These are phyloP conservation scores for Ophiostoma pallidulum DNA, from an alignment of 2,329 filamentous ascomycete genomes.

Conservation along the genomic window DNA sequence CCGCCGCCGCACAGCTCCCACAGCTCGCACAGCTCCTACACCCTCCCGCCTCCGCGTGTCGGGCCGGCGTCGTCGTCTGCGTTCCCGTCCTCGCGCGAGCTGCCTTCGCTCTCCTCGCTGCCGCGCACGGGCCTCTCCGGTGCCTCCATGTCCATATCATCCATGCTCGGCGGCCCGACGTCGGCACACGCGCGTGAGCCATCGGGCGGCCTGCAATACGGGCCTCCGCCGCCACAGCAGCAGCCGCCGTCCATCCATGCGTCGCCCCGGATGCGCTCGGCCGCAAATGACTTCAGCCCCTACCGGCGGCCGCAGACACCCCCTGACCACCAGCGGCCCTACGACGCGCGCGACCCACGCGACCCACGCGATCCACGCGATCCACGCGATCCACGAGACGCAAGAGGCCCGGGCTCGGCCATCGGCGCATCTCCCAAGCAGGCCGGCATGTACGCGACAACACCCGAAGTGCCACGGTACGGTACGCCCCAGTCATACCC, in stretches of 20 bases:
- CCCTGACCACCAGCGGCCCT: slow-evolving; percentile 52
- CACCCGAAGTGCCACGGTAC: slow-evolving; percentile 50
- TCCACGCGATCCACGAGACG: too few relatives aligned
- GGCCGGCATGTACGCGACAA: slow-evolving; percentile 33
- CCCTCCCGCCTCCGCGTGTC: slow-evolving; percentile 37
- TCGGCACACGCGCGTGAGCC: slow-evolving; percentile 28
- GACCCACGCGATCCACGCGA: too few relatives aligned
- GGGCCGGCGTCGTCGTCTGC: slow-evolving; percentile 31
- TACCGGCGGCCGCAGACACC: slow-evolving; percentile 61
- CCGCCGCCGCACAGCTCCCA: slow-evolving; percentile 31
- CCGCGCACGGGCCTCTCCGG: slow-evolving; percentile 37
- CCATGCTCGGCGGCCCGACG: slow-evolving; percentile 45
- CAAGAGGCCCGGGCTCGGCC: slow-evolving; percentile 39
- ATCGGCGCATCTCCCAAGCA: slow-evolving; percentile 21
- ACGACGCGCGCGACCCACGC: slow-evolving; percentile 33
- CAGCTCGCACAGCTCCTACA: slow-evolving; percentile 30
- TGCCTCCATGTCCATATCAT: slow-evolving; percentile 53
- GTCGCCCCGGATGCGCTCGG: slow-evolving; percentile 46
- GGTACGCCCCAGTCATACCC: slow-evolving; percentile 49
- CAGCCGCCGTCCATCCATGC: slow-evolving; percentile 36
- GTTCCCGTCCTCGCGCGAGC: slow-evolving; percentile 41
- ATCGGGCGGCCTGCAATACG: slow-evolving; percentile 30
- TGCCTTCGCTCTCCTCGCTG: slow-evolving; percentile 42
- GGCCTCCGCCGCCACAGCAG: slow-evolving; percentile 13
- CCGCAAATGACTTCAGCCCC: slow-evolving; percentile 49